Conservation (phyloP, 495 filamentous ascomycete species). For the Xylaria palmicola region DNA sequence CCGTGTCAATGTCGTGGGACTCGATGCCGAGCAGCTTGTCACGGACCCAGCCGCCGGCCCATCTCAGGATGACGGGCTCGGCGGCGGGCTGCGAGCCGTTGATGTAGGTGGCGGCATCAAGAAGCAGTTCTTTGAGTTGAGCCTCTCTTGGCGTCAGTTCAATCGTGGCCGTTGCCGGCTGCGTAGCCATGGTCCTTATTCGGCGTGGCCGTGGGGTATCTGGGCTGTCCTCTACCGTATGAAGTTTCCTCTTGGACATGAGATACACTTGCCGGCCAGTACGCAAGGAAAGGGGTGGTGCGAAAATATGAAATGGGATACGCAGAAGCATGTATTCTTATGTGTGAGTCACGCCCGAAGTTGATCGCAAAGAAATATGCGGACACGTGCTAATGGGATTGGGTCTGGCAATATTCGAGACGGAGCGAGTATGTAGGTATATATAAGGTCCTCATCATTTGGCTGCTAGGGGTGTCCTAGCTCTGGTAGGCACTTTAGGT, state of each 20-base stretch:
- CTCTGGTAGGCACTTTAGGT: no score
- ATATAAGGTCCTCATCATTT: no score
- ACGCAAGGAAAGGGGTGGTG: not conserved
- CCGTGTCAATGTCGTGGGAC: conserved; percentile 92
- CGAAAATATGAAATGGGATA: not conserved
- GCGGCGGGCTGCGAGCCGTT: conserved; percentile 46
- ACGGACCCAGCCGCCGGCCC: conserved; percentile 97
- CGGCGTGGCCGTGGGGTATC: conserved; percentile 13
- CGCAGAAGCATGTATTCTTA: not conserved
- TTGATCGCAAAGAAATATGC: no score
- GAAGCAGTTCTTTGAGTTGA: conserved; percentile 66
- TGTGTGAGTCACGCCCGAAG: not conserved
- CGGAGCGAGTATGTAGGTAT: no score
- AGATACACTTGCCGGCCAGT: not conserved
- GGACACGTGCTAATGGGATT: no score
- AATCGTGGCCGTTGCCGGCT: conserved; percentile 43
- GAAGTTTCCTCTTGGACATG: conserved; percentile 31
- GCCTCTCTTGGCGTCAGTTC: conserved; percentile 65
- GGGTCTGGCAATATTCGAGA: no score
- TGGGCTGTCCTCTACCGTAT: conserved; percentile 16
- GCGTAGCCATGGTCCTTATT: conserved; percentile 26
- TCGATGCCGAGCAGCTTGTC: conserved; percentile 84
- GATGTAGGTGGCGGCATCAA: conserved; percentile 72
- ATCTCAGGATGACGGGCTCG: conserved; percentile 68
- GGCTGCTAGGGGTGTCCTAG: no score